Evolutionary conservation across 2,329 filamentous ascomycete genomes (phyloP), one percentile per base, ranked within the genome.

Genomic region (Stemphylium vesicarium): DNA sequence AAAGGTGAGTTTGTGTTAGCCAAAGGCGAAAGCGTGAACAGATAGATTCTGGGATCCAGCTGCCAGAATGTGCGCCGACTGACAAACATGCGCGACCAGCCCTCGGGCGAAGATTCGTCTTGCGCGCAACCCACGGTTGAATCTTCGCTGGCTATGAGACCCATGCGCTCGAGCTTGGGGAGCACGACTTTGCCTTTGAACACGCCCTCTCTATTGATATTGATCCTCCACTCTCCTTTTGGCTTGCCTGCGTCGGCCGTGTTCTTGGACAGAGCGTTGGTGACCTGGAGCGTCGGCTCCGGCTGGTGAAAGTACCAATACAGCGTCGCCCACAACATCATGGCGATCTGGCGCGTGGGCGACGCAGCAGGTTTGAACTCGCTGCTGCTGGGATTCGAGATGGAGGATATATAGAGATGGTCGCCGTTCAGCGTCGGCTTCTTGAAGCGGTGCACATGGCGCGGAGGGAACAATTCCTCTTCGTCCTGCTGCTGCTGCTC

Each of bases 241-340:
- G 94, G 94, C 61, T 85, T 88, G 4, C 90, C 94, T 4, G 77
- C 73, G 15, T 84, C 79, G 0, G 77, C 89, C 0, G 92, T 94
- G 53, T 81, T 73, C 60, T 82, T 84, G 1, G 88, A 90, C 0
- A 84, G 80, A 4, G 85, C 79, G 6, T 85, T 90, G 15, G 82
- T 81, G 31, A 95, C 71, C 44, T 85, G 83, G 0, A 84, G 81
- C 18, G 83, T 80, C 0, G 94, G 94, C 65, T 88, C 84, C 1
- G 87, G 84, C 74, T 96, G 91, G 77, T 97, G 93, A 67, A 97
- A 98, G 80, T 98, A 98, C 94, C 94, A 98, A 80, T 92, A 96
- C 37, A 98, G 80, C 1, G 92, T 93, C 31, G 92, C 87, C 91
- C 92, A 98, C 6, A 98, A 83, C 89, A 97, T 96, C 91, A 97